phyloP scores from a whole-genome alignment of 176 grass and related monocot genomes.

The Microstegium vimineum region DNA sequence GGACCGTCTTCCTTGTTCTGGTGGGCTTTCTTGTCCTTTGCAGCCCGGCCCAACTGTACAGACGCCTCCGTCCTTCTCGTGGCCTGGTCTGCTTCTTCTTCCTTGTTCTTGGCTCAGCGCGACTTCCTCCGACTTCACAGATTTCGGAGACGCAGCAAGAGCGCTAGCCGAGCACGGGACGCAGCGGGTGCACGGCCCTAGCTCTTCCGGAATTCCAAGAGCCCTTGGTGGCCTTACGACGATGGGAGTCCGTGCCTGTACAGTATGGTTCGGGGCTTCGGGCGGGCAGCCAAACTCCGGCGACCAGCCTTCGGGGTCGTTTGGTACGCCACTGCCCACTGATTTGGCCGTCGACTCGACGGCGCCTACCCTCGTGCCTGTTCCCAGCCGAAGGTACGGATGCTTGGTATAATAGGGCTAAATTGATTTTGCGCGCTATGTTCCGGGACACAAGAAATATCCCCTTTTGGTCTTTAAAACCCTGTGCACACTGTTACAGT shows the following conservation, averaged over 20 bases:
- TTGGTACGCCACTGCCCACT: not conserved
- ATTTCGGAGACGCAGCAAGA: not conserved
- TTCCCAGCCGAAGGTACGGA: not conserved
- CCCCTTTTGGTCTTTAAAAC: not conserved
- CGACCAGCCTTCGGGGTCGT: not conserved
- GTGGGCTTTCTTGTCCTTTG: not conserved
- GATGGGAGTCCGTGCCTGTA: not conserved
- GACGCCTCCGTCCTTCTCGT: not conserved
- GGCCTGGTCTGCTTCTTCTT: not conserved
- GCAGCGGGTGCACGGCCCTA: not conserved
- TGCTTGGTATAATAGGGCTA: not conserved
- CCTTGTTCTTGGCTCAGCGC: not conserved
- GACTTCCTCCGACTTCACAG: not conserved
- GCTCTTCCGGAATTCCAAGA: not conserved
- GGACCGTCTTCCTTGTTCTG: not conserved
- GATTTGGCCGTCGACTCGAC: not conserved
- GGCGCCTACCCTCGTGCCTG: not conserved
- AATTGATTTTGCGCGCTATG: not conserved
- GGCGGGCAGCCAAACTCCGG: not conserved
- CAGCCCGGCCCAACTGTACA: not conserved
- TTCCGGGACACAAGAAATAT: not conserved
- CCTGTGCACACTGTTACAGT: not conserved
- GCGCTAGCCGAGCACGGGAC: not conserved
- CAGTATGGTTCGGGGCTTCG: not conserved
- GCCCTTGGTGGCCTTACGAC: not conserved